phyloP scores from a whole-genome alignment of 2,329 filamentous ascomycete genomes.

The Claviceps spartinae region DNA sequence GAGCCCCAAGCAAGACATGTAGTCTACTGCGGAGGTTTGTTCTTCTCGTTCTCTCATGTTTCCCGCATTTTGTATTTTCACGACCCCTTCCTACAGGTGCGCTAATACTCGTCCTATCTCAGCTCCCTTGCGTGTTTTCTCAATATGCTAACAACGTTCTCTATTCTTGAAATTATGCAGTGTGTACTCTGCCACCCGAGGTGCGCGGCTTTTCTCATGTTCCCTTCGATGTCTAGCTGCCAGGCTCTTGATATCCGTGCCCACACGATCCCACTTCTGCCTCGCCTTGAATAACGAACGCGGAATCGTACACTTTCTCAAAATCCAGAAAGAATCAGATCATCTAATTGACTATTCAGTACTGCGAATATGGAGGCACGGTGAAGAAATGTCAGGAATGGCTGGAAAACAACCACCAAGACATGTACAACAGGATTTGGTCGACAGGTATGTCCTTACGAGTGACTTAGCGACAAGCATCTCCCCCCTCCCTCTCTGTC shows the following conservation, averaged over 20 bases:
- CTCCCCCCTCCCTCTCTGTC: neutral
- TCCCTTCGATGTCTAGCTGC: neutral
- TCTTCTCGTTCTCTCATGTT: neutral
- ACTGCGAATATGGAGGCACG: conserved; percentile 96
- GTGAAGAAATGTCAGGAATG: conserved; percentile 96
- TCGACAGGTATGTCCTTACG: conserved; percentile 53
- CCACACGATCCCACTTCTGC: neutral
- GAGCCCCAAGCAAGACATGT: conserved; percentile 40
- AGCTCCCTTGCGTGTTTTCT: neutral
- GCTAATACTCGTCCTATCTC: neutral
- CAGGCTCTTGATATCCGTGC: neutral
- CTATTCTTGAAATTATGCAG: conserved; percentile 21
- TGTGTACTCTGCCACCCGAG: conserved; percentile 53
- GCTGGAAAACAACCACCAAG: conserved; percentile 62
- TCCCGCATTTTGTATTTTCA: neutral
- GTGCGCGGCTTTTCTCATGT: conserved; percentile 23
- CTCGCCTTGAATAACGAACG: neutral
- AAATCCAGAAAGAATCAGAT: neutral
- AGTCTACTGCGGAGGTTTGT: conserved; percentile 46
- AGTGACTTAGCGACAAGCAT: neutral
- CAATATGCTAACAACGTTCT: conserved; percentile 2
- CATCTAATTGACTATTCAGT: conserved; percentile 37
- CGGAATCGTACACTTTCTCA: neutral
- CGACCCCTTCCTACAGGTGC: neutral
- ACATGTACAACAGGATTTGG: conserved; percentile 69